A percentile compares a stretch with the other conserved stretches of the same genome.
phyloP scores from a whole-genome alignment of 2,329 filamentous ascomycete species.

The Pestalotiopsis sp. region DNA sequence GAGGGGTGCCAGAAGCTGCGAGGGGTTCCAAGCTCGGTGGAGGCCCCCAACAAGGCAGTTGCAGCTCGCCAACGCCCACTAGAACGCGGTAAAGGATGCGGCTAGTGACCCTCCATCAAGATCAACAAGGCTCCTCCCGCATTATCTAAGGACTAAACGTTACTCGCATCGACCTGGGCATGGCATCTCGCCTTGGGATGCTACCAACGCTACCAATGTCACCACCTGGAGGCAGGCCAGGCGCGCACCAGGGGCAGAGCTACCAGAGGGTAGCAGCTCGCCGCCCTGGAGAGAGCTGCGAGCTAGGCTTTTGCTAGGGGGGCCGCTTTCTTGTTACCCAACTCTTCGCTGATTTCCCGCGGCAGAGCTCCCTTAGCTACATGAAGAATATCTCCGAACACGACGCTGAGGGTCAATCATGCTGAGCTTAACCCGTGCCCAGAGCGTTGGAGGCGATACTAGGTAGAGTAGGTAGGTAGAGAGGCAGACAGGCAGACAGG shows the following conservation, averaged over 20 bases:
- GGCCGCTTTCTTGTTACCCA: neutral
- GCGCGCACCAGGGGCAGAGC: conserved; percentile 4
- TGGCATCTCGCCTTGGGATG: neutral
- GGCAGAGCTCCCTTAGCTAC: conserved; percentile 12
- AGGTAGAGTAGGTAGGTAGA: neutral
- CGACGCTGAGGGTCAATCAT: conserved; percentile 10
- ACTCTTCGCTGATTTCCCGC: neutral
- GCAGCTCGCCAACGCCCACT: conserved; percentile 7
- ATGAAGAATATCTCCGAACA: conserved; percentile 16
- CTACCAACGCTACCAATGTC: neutral
- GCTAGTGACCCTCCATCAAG: conserved; percentile 9
- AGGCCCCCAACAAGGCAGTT: conserved; percentile 14
- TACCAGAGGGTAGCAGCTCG: conserved; percentile 4
- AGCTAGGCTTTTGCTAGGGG: neutral
- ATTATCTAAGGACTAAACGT: conserved; percentile 13
- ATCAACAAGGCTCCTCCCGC: conserved; percentile 13
- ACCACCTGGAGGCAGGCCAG: neutral
- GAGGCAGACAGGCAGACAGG: neutral
- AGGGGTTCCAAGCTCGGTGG: conserved; percentile 5
- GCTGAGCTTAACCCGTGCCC: conserved; percentile 1
- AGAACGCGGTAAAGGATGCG: conserved; percentile 6
- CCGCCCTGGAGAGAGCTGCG: neutral
- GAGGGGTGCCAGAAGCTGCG: neutral
- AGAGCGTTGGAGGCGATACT: neutral
- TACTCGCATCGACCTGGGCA: conserved; percentile 11